Evolutionary conservation across 2,329 filamentous ascomycete genomes (phyloP), one percentile per base, ranked within the genome.

Genomic region (Cladophialophora carrionii): DNA sequence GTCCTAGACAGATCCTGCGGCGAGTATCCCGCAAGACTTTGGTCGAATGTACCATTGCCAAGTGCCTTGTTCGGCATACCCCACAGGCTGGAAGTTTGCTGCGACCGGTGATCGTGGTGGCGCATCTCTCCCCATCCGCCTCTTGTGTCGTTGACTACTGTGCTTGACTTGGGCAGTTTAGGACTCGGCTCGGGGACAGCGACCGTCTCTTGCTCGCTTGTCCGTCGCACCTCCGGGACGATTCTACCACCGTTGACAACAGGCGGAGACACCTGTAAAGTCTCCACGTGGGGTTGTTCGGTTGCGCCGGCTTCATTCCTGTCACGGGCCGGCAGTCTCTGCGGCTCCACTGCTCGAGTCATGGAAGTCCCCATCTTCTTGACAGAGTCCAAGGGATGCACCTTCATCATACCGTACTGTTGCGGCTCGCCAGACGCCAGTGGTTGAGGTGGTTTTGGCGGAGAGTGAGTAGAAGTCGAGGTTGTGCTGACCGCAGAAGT

Each of bases 11-110:
- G 68, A 64, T 81, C 77, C 52, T 80, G 78, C 48, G 79, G 73
- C 53, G 83, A 77, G 61, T 82, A 83, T 48, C 80, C 79, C 37
- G 78, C 78, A 61, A 84, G 81, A 63, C 75, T 76, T 64, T 80
- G 81, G 68, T 87, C 85, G 70, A 88, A 88, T 1, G 85, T 87
- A 32, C 86, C 86, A 74, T 88, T 88, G 17, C 86, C 86, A 48
- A 88, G 80, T 29, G 84, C 83, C 70, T 83, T 82, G 67, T 80
- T 81, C 43, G 83, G 78, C 43, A 83, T 80, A 62, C 86, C 86
- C 86, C 86, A 88, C 34, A 87, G 82, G 69, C 85, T 86, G 60
- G 78, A 73, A 67, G 77, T 68, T 41, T 77, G 73, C 54, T 72
- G 73, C 22, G 78, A 70, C 22, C 74, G 71, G 61, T 77, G 74